Base-by-base conservation (phyloP, 106 monocot genomes). In the Phalaenopsis equestris region DNA sequence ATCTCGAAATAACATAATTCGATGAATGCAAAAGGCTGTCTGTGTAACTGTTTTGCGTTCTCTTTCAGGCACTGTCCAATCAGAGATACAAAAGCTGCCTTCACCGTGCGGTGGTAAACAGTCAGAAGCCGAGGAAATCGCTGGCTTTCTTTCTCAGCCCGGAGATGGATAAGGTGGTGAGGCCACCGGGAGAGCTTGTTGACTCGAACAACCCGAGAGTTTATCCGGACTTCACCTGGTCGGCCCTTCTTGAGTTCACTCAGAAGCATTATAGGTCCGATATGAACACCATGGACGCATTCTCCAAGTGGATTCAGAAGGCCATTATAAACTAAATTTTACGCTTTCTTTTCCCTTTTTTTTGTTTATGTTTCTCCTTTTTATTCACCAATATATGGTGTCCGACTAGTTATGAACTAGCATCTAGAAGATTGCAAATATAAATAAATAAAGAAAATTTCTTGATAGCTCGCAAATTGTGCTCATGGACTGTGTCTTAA, bases 191-290 rank as follows among this genome's bases (percentile, higher is more conserved):
- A 18, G 76, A 77, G 67, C 77, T 97, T 17, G 82, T 92, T n/a
- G 88, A 85, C 73, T 3, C 9, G 9, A 72, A 67, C 41, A 61
- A 92, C 65, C 90, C 89, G 3, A 83, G 97, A 80, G 83, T 48
- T 4, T 96, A 94, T 80, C 96, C 96, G 10, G 96, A 96, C 81
- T 96, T 96, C 85, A 96, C 96, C 6, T 96, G 96, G 96, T 73
- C 89, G 39, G 41, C 82, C 37, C 65, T 96, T 75, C 88, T 96
- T n/a, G 90, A 92, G 74, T 96, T 96, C 92, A 96, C 96, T 8
- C 96, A 96, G 82, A 90, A 89, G 77, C 96, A 92, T 65, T 96
- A 96, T 87, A 68, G 96, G 24, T 88, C 96, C 3, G 96, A 96
- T 73, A 89, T 83, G 81, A 90, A 84, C 61, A 96, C 96, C 17